Percentiles rank a stretch among this genome's conserved stretches.
Conservation (phyloP, 2,329 filamentous ascomycete genomes). For the Trichoderma endophyticum region DNA sequence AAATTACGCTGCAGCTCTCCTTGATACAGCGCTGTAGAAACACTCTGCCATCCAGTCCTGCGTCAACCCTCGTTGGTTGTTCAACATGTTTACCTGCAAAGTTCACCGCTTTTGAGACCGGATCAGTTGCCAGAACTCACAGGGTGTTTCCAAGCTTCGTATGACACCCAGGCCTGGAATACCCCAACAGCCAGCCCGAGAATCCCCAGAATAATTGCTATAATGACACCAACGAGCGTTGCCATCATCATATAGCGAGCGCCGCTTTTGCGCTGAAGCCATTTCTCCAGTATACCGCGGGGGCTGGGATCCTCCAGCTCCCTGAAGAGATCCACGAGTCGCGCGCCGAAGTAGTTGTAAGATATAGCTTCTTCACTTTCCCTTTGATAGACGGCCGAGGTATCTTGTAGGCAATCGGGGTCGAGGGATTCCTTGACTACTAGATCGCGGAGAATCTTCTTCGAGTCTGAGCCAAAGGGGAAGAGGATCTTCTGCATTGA, state of each 20-base stretch:
- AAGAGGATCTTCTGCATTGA: background rate
- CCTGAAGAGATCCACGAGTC: background rate
- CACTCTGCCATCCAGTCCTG: too few species aligned
- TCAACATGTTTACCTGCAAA: too few species aligned
- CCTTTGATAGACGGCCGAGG: background rate
- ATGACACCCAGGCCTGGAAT: background rate
- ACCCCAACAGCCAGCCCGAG: background rate
- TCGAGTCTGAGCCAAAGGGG: background rate
- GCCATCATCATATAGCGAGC: background rate
- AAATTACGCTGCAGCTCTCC: too few species aligned
- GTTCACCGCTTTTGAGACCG: too few species aligned
- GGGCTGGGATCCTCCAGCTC: background rate
- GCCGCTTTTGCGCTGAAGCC: background rate
- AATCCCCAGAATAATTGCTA: background rate
- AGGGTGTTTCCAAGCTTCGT: background rate
- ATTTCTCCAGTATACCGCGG: background rate
- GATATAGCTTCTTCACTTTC: background rate
- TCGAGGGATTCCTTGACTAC: background rate
- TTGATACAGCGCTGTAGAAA: too few species aligned
- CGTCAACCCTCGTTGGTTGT: too few species aligned
- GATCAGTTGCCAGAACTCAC: background rate
- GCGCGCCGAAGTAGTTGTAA: background rate
- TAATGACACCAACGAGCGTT: background rate
- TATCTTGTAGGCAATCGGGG: background rate
- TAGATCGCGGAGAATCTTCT: background rate